Evolutionary conservation across 495 filamentous ascomycete species (phyloP).

Genomic region (Penicillium canescens): DNA sequence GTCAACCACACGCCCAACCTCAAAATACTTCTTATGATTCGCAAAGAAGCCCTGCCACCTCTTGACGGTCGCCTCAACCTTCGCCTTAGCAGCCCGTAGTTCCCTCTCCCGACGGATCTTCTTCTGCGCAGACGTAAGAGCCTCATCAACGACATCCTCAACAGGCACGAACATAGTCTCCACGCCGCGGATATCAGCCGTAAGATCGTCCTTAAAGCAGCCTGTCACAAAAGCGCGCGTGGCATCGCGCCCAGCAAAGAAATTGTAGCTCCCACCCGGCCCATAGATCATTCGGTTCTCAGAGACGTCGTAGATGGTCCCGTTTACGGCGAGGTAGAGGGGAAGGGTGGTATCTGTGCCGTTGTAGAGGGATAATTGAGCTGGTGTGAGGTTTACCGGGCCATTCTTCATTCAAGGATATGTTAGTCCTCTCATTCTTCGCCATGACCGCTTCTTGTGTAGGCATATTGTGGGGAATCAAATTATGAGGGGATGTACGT

Average conservation of each 20-base stretch:
- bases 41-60: conserved; percentile 68
- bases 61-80: conserved; percentile 43
- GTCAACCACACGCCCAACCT: conserved; percentile 63
- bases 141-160: conserved; percentile 58
- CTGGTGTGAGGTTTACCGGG: conserved; percentile 64
- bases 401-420: conserved; percentile 43
- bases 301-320: conserved; percentile 91
- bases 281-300: conserved; percentile 76
- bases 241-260: conserved; percentile 87
- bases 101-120: conserved; percentile 56
- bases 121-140: conserved; percentile 52
- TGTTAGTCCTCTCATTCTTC: neutral
- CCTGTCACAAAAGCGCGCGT: conserved; percentile 93
- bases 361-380: conserved; percentile 72
- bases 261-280: conserved; percentile 82
- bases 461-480: neutral
- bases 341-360: conserved; percentile 73
- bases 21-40: conserved; percentile 71
- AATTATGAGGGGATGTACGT: conserved; percentile 16
- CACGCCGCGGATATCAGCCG: conserved; percentile 76
- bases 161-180: conserved; percentile 87
- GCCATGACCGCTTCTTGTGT: no score
- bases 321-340: conserved; percentile 91
- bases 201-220: conserved; percentile 86
- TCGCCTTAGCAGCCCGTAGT: conserved; percentile 40